Percentiles rank a stretch among this genome's conserved stretches.
phyloP scores from a whole-genome alignment of 441 rosid genomes.

The Croton laevigatus region DNA sequence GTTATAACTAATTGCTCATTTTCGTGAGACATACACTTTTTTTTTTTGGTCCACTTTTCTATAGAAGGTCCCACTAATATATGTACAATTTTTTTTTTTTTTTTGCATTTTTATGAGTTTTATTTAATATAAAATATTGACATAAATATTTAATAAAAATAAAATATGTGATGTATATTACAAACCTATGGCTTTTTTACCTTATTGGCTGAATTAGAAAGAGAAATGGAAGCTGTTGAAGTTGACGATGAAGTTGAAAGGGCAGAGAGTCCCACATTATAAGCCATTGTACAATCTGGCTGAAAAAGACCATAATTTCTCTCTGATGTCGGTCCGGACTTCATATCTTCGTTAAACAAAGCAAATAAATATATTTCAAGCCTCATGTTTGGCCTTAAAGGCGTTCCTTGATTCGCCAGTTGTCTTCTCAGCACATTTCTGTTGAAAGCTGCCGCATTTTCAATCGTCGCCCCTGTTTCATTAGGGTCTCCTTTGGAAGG shows the following conservation, averaged over 20 bases:
- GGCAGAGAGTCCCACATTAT: conserved; percentile 78
- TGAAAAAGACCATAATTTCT: conserved; percentile 77
- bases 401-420: conserved; percentile 54
- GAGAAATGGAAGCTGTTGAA: conserved; percentile 61
- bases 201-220: conserved; percentile 74
- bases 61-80: too few relatives aligned
- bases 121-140: background rate
- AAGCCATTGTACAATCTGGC: conserved; percentile 73
- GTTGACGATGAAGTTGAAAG: conserved; percentile 44
- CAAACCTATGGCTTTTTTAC: conserved; percentile 53
- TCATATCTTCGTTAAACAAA: conserved; percentile 71
- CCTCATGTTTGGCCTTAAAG: conserved; percentile 51
- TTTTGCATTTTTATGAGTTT: background rate
- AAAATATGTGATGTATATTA: background rate
- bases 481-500: conserved; percentile 69
- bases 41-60: background rate
- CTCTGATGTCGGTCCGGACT: conserved; percentile 79
- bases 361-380: conserved; percentile 69
- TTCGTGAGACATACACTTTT: background rate
- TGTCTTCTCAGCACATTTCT: conserved; percentile 51
- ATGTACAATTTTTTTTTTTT: background rate
- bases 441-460: conserved; percentile 62
- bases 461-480: conserved; percentile 63
- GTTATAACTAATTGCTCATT: conserved; percentile 7
- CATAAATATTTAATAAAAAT: background rate